Evolutionary conservation across 2,329 filamentous ascomycete species (phyloP).

Genomic region (Aspergillus quadrilineatus): DNA sequence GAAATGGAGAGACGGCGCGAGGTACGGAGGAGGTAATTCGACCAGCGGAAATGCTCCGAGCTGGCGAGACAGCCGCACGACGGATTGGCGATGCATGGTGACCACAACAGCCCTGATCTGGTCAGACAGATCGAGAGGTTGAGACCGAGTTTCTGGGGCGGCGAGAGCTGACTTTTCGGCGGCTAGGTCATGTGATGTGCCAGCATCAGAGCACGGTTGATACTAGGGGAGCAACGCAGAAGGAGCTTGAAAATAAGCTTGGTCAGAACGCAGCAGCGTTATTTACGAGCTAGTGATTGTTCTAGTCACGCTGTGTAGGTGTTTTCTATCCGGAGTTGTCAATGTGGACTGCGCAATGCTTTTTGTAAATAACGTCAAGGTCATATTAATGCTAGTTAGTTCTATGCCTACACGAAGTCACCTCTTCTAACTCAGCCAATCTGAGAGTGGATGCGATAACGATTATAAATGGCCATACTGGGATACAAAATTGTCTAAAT

Average conservation of each 20-base stretch:
- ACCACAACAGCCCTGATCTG: slow-evolving; percentile 13
- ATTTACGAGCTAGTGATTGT: no score
- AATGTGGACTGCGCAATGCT: no score
- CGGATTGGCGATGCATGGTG: slow-evolving; percentile 39
- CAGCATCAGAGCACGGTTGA: neutral
- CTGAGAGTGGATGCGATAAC: no score
- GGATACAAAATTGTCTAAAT: no score
- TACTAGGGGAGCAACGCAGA: neutral
- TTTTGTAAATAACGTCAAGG: no score
- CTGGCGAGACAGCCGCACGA: slow-evolving; percentile 35
- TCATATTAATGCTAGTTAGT: no score
- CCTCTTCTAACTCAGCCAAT: no score
- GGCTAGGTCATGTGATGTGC: slow-evolving; percentile 27
- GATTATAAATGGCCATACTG: no score
- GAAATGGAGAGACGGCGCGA: slow-evolving; percentile 44
- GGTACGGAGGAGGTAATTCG: slow-evolving; percentile 45
- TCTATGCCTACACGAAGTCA: no score
- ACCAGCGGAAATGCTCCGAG: slow-evolving; percentile 32
- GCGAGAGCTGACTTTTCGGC: slow-evolving; percentile 22
- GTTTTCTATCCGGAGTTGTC: no score
- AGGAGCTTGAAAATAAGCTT: neutral
- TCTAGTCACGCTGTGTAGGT: no score
- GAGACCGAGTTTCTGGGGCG: slow-evolving; percentile 23
- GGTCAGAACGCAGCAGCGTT: neutral
- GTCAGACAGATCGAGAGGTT: slow-evolving; percentile 8